Evolutionary conservation across 768 basidiomycete species (phyloP).

Genomic region (Russula lepida): DNA sequence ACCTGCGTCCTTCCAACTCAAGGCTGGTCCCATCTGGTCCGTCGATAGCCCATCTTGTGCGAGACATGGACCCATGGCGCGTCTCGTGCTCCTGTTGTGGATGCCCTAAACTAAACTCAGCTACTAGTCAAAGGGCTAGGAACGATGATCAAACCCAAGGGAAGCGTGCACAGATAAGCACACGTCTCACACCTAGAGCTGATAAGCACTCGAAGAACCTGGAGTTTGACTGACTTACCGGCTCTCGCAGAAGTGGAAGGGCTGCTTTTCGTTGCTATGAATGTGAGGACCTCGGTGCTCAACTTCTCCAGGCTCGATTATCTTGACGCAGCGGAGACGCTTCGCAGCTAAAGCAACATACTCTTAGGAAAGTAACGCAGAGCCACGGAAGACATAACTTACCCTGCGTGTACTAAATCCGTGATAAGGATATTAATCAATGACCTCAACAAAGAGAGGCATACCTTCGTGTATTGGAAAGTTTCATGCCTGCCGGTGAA

Average conservation of each 20-base stretch:
- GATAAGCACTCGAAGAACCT: neutral
- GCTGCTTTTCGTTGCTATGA: slow-evolving; percentile 38
- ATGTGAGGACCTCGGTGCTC: slow-evolving; percentile 41
- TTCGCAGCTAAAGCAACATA: slow-evolving; percentile 34
- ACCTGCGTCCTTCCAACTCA: slow-evolving; percentile 49
- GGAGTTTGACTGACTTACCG: slow-evolving; percentile 27
- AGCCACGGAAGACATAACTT: slow-evolving; percentile 22
- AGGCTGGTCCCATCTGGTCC: slow-evolving; percentile 41
- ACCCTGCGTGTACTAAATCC: slow-evolving; percentile 46
- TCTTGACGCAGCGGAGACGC: slow-evolving; percentile 42
- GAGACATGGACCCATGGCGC: slow-evolving; percentile 54
- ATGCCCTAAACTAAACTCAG: slow-evolving; percentile 36
- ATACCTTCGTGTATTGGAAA: slow-evolving; percentile 60
- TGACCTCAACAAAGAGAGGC: neutral
- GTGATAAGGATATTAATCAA: neutral
- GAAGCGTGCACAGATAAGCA: slow-evolving; percentile 50
- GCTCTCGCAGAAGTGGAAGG: slow-evolving; percentile 49
- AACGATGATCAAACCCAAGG: slow-evolving; percentile 34
- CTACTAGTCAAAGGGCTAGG: neutral
- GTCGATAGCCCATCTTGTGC: slow-evolving; percentile 48
- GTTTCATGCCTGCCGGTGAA: slow-evolving; percentile 53
- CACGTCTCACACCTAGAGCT: slow-evolving; percentile 44
- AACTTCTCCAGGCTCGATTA: slow-evolving; percentile 36
- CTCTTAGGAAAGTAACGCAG: neutral
- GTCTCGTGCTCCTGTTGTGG: slow-evolving; percentile 56